phyloP scores from a whole-genome alignment of 305 asterid species.

The Coffea humblotiana region DNA sequence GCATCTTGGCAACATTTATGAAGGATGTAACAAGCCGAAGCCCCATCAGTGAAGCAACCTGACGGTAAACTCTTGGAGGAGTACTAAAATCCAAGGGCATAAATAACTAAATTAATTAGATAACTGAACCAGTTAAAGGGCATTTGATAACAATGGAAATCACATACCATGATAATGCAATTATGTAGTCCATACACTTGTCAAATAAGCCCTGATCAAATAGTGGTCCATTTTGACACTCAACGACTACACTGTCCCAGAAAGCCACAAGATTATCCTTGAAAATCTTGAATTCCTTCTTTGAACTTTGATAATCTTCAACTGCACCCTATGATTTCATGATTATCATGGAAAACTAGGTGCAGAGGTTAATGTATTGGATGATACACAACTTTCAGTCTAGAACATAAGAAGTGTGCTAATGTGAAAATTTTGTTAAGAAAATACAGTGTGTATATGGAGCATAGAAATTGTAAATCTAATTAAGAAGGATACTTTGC shows the following conservation, averaged over 20 bases:
- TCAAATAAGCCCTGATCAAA: slow-evolving; percentile 83
- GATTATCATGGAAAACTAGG: slow-evolving; percentile 17
- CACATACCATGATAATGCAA: slow-evolving; percentile 84
- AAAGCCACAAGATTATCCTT: slow-evolving; percentile 82
- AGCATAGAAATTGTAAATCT: background rate
- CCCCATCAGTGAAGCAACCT: slow-evolving; percentile 88
- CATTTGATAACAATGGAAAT: slow-evolving; percentile 7
- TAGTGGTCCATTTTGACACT: slow-evolving; percentile 89
- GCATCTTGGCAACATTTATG: slow-evolving; percentile 84
- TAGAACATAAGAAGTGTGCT: background rate
- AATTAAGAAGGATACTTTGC: slow-evolving; percentile 59
- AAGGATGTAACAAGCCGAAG: slow-evolving; percentile 96
- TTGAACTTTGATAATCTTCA: slow-evolving; percentile 93
- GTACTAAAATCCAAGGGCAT: slow-evolving; percentile 54
- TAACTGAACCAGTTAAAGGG: slow-evolving; percentile 7
- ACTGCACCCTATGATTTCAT: slow-evolving; percentile 67
- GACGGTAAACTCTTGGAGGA: slow-evolving; percentile 96
- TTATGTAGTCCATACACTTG: slow-evolving; percentile 85
- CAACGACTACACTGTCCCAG: slow-evolving; percentile 87
- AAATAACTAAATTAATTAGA: slow-evolving; percentile 27
- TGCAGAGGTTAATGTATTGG: background rate
- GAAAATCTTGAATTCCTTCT: slow-evolving; percentile 80
- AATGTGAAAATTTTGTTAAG: background rate
- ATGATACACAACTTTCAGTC: background rate
- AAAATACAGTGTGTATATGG: background rate